These are phyloP conservation scores for Pezicula rhizophila DNA, from an alignment of 2,329 filamentous ascomycete genomes.

Conservation along the genomic window DNA sequence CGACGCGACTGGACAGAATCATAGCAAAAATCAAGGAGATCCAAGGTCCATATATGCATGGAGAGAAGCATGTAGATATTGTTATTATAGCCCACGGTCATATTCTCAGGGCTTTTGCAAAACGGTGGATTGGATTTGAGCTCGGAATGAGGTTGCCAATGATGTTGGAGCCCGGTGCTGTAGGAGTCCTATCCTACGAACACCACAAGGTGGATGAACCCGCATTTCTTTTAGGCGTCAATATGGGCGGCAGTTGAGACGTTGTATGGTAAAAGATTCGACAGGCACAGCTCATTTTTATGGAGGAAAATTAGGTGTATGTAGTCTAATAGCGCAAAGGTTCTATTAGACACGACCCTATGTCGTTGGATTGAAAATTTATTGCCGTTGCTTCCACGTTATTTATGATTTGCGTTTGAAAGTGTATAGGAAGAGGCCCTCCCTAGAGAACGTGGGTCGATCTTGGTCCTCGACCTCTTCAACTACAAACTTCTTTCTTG, in stretches of 20 bases:
- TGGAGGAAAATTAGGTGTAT: not conserved
- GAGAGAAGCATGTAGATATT: slow-evolving; percentile 39
- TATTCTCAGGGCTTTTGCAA: slow-evolving; percentile 48
- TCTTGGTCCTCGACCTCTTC: slow-evolving; percentile 58
- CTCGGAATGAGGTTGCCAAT: slow-evolving; percentile 27
- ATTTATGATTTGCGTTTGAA: slow-evolving; percentile 37
- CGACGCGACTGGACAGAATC: slow-evolving; percentile 39
- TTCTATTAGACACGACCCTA: no score
- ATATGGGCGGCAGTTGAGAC: slow-evolving; percentile 19
- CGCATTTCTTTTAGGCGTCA: slow-evolving; percentile 30
- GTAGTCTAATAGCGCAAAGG: not conserved
- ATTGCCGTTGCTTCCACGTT: not conserved
- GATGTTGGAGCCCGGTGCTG: slow-evolving; percentile 33
- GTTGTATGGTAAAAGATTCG: not conserved
- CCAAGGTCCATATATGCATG: slow-evolving; percentile 38
- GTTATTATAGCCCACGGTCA: slow-evolving; percentile 42
- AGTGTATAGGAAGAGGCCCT: slow-evolving; percentile 55
- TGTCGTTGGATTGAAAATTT: not conserved
- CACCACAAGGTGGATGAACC: slow-evolving; percentile 31
- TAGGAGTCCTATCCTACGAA: slow-evolving; percentile 31
- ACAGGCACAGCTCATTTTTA: not conserved
- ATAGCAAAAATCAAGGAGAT: slow-evolving; percentile 43
- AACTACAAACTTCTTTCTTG: slow-evolving; percentile 60
- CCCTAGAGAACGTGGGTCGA: slow-evolving; percentile 47
- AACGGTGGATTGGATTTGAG: slow-evolving; percentile 45